Base-by-base conservation (phyloP, 2,329 filamentous ascomycete genomes). In the Cladosporium sp. region DNA sequence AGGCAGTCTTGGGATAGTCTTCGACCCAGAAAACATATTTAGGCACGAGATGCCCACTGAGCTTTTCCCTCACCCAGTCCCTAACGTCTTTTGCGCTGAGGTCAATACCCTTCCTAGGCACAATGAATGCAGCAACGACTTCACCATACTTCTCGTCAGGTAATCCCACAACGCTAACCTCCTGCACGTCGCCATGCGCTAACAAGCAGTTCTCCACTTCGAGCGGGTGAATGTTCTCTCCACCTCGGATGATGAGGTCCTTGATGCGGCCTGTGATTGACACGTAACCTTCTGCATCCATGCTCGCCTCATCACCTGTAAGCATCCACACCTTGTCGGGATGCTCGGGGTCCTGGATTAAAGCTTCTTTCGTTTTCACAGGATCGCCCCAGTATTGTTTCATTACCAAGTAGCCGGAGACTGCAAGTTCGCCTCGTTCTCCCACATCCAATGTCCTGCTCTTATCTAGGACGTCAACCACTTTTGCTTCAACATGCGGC, bases 151-250 rank as follows among this genome's bases (percentile, higher is more conserved):
- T 82, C 64, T 88, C 83, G 71, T 97, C 91, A 0, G 89, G 87
- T 0, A 97, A 76, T 0, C 92, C 94, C 0, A 95, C 89, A 1
- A 96, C 90, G 62, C 87, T 90, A 3, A 85, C 90, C 62, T 97
- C 91, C 13, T 80, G 78, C 0, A 97, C 79, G 3, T 79, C 78
- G 1, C 83, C 80, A 68, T 93, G 86, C 39, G 83, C 83, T 60
- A 96, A 85, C 5, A 97, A 80, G 64, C 86, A 93, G 69, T 95
- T 92, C 72, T 99, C 94, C 3, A 97, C 81, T 72, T 97, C 94
- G 5, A 96, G 79, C 0, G 94, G 94, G 71, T 96, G 90, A 57
- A 97, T 96, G 71, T 99, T 99, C 72, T 97, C 94, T 22, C 94
- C 94, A 25, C 90, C 93, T 24, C 91, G 84, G 70, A 97, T 97